Conservation (phyloP, 2,329 filamentous ascomycete species). For the Neonectria punicea region DNA sequence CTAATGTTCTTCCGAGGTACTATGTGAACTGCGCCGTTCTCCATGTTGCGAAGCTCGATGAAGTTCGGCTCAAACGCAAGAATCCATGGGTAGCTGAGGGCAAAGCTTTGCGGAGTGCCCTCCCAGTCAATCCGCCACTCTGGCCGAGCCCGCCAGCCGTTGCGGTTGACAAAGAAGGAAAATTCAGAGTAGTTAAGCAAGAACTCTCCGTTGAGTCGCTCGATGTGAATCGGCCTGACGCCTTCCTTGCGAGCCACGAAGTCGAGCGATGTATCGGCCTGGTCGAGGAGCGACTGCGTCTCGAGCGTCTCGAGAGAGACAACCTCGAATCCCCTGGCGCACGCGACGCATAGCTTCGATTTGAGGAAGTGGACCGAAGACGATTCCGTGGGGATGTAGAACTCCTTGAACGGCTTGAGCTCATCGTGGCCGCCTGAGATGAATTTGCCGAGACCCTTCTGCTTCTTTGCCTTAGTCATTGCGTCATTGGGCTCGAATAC, state of each 20-base stretch:
- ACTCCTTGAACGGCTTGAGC: constrained; percentile 97
- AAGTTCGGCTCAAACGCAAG: constrained; percentile 97
- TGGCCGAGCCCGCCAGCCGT: constrained; percentile 94
- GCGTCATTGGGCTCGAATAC: constrained; percentile 99
- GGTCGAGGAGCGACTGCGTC: constrained; percentile 94
- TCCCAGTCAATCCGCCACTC: constrained; percentile 99
- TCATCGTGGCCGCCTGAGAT: constrained; percentile 93
- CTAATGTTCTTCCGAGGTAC: constrained; percentile 96
- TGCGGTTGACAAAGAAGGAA: constrained; percentile 98
- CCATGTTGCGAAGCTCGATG: constrained; percentile 95
- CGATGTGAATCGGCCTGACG: constrained; percentile 95
- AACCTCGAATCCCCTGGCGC: constrained; percentile 94
- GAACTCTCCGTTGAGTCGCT: constrained; percentile 96
- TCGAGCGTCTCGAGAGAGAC: constrained; percentile 97
- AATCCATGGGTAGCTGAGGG: constrained; percentile 96
- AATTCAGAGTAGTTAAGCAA: constrained; percentile 98
- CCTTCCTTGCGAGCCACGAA: constrained; percentile 95
- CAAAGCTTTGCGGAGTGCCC: constrained; percentile 90
- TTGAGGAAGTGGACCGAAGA: constrained; percentile 98
- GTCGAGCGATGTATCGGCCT: constrained; percentile 96
- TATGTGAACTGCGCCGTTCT: constrained; percentile 94
- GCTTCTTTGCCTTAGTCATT: constrained; percentile 92
- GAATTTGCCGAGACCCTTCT: constrained; percentile 95
- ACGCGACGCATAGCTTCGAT: constrained; percentile 95
- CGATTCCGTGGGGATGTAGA: constrained; percentile 98